Percentiles rank a stretch among this genome's conserved stretches.
phyloP scores from a whole-genome alignment of 768 basidiomycete species.

The Clathrus columnatus region DNA sequence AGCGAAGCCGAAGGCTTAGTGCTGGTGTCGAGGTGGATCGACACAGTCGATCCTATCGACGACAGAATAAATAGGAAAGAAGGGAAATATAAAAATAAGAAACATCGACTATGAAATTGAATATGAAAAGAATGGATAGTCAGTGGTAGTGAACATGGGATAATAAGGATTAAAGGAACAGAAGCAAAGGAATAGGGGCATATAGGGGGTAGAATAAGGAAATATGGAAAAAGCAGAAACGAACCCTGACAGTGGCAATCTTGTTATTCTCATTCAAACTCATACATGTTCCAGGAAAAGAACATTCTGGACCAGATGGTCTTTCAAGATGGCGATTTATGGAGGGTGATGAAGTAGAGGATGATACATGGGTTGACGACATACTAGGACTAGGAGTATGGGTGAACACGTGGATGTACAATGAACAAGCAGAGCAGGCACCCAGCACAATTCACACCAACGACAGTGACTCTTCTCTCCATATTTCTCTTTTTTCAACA shows the following conservation, averaged over 20 bases:
- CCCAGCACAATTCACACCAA: background rate
- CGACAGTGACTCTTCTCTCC: background rate
- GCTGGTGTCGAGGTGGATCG: too few relatives aligned
- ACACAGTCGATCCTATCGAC: too few relatives aligned
- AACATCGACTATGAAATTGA: too few relatives aligned
- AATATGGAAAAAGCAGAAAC: too few relatives aligned
- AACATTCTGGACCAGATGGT: constrained; percentile 23
- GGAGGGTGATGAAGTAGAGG: background rate
- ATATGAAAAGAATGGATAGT: too few relatives aligned
- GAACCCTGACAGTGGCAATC: background rate
- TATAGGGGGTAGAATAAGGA: too few relatives aligned
- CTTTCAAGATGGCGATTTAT: constrained; percentile 17
- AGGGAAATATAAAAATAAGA: too few relatives aligned
- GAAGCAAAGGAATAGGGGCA: too few relatives aligned
- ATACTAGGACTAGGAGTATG: background rate
- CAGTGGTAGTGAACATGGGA: too few relatives aligned
- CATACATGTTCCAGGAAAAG: constrained; percentile 20
- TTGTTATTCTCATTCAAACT: background rate
- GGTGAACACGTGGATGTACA: background rate
- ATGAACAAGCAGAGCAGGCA: background rate
- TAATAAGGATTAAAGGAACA: too few relatives aligned
- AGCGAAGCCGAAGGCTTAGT: too few relatives aligned
- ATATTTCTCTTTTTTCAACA: background rate
- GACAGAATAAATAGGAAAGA: too few relatives aligned
- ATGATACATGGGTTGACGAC: constrained; percentile 1